Evolutionary conservation across 768 basidiomycete genomes (phyloP).

Genomic region (Pleurotus pulmonarius): DNA sequence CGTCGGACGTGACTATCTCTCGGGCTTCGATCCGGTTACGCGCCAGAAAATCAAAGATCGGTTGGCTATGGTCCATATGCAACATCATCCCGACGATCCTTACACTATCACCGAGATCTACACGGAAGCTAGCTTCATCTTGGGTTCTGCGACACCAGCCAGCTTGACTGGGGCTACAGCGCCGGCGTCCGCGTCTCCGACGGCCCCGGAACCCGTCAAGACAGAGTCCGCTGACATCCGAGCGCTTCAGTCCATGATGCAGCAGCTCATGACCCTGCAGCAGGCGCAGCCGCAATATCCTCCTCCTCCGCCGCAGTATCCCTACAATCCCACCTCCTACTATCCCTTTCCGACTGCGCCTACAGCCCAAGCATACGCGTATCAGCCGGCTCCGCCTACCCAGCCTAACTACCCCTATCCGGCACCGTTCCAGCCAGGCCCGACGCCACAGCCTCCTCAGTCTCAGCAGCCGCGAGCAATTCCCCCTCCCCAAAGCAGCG

Average conservation of each 20-base stretch:
- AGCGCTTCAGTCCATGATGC: neutral
- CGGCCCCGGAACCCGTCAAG: constrained; percentile 15
- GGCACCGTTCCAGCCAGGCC: neutral
- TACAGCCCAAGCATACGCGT: neutral
- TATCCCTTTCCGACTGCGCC: neutral
- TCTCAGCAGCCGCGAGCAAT: neutral
- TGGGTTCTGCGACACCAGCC: constrained; percentile 11
- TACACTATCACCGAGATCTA: constrained; percentile 16
- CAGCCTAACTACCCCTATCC: neutral
- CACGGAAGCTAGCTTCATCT: constrained; percentile 16
- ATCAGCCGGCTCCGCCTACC: neutral
- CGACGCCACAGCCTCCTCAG: too few relatives aligned
- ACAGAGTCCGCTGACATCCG: constrained; percentile 7
- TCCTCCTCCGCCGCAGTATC: neutral
- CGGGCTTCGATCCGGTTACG: constrained; percentile 10
- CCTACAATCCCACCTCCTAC: neutral
- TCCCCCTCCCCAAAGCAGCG: neutral
- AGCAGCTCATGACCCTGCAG: neutral
- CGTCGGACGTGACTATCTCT: constrained; percentile 18
- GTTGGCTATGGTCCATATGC: constrained; percentile 17
- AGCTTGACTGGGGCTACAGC: constrained; percentile 18
- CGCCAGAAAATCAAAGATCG: constrained; percentile 8
- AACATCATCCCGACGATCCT: constrained; percentile 20
- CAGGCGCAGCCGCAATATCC: neutral
- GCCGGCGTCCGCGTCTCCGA: neutral